Conservation (phyloP, 768 basidiomycete genomes). For the Royoungia palumana region DNA sequence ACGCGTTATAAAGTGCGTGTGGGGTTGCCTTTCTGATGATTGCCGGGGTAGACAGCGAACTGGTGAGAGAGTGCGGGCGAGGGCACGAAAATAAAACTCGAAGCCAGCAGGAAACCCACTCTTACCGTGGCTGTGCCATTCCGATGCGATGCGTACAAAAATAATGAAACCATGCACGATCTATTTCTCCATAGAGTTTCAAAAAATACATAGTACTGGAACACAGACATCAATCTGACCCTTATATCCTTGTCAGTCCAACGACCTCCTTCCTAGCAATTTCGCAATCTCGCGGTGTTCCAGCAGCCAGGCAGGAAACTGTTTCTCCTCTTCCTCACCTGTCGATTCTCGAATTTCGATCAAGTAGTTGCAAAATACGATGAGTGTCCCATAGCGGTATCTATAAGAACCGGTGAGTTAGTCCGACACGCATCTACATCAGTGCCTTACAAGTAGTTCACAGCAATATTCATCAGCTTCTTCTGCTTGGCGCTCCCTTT, state of each 20-base stretch:
- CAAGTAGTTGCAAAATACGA: slow-evolving; percentile 93
- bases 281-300: slow-evolving; percentile 84
- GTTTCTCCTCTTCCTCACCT: slow-evolving; percentile 35
- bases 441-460: slow-evolving; percentile 78
- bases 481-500: slow-evolving; percentile 74
- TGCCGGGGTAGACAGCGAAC: neutral
- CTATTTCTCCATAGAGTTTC: too few relatives aligned
- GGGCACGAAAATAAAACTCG: slow-evolving; percentile 5
- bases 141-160: too few relatives aligned
- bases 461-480: slow-evolving; percentile 69
- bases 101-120: slow-evolving; percentile 14
- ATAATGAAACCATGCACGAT: too few relatives aligned
- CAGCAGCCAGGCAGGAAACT: slow-evolving; percentile 80
- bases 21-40: neutral
- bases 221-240: neutral
- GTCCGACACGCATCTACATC: slow-evolving; percentile 6
- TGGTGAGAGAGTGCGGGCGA: slow-evolving; percentile 5
- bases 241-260: slow-evolving; percentile 46
- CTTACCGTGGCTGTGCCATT: slow-evolving; percentile 19
- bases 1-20: neutral
- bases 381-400: slow-evolving; percentile 86
- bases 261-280: slow-evolving; percentile 60
- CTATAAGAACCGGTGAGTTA: slow-evolving; percentile 34
- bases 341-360: slow-evolving; percentile 59
- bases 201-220: too few relatives aligned